phyloP scores from a whole-genome alignment of 1,284 basidiomycete genomes.

The Uromyces viciae-fabae region DNA sequence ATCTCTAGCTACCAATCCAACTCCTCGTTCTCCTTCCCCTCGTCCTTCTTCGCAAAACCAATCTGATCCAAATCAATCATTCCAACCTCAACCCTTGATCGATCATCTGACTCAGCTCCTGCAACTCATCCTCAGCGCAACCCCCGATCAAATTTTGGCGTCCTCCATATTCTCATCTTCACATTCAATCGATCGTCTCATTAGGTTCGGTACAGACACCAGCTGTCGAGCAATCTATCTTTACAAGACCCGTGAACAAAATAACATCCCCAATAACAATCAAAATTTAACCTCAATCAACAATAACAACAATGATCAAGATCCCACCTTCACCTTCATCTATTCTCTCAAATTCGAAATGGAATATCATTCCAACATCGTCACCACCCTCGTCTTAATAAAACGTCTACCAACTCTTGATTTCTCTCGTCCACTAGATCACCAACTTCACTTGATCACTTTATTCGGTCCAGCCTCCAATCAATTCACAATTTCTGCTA shows the following conservation, averaged over 20 bases:
- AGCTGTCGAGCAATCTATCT: slow-evolving; percentile 67
- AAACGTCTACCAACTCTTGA: slow-evolving; percentile 83
- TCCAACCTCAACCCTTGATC: slow-evolving; percentile 17
- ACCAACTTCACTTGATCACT: slow-evolving; percentile 86
- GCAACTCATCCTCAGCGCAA: slow-evolving; percentile 69
- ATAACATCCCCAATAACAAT: slow-evolving; percentile 61
- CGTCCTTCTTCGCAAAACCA: neutral
- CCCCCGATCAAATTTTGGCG: slow-evolving; percentile 63
- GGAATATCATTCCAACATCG: slow-evolving; percentile 73
- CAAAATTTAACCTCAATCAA: neutral
- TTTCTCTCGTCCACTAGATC: slow-evolving; percentile 69
- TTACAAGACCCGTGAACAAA: slow-evolving; percentile 68
- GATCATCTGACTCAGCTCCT: slow-evolving; percentile 67
- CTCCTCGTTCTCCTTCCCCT: too few species aligned
- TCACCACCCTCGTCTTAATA: slow-evolving; percentile 87
- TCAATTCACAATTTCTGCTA: slow-evolving; percentile 34
- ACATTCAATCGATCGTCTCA: slow-evolving; percentile 66
- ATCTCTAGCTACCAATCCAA: too few species aligned
- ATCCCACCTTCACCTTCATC: slow-evolving; percentile 57
- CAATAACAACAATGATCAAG: neutral
- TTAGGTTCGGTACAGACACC: slow-evolving; percentile 67
- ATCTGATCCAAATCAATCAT: slow-evolving; percentile 31
- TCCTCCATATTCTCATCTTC: slow-evolving; percentile 62
- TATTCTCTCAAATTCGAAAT: slow-evolving; percentile 71
- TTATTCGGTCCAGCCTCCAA: slow-evolving; percentile 78